Percentiles rank a stretch among this genome's conserved stretches.
phyloP scores from a whole-genome alignment of 140 eudicot genomes.

The Ambrosia hybrid region DNA sequence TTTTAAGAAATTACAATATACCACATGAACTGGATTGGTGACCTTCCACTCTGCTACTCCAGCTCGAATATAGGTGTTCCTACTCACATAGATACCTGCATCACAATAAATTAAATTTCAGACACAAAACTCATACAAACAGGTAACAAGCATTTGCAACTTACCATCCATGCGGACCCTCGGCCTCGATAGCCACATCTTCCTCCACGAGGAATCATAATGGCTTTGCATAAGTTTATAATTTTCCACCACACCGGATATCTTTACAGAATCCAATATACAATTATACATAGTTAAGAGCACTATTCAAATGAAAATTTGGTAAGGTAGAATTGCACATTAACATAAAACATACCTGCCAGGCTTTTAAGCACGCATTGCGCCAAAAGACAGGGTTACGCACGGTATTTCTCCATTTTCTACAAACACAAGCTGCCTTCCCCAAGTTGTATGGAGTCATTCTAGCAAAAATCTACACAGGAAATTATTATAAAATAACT shows the following conservation, averaged over 20 bases:
- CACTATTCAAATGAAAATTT: constrained; percentile 5
- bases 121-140: constrained; percentile 15
- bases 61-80: constrained; percentile 93
- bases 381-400: constrained; percentile 99
- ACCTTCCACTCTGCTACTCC: constrained; percentile 95
- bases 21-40: constrained; percentile 91
- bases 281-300: constrained; percentile 9
- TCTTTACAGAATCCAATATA: constrained; percentile 36
- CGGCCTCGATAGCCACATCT: constrained; percentile 96
- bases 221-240: constrained; percentile 73
- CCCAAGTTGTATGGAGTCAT: constrained; percentile 88
- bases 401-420: constrained; percentile 93
- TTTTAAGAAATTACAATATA: constrained; percentile 26
- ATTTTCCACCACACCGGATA: constrained; percentile 72
- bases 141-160: constrained; percentile 14
- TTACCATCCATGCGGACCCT: constrained; percentile 92
- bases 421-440: constrained; percentile 94
- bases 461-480: constrained; percentile 71
- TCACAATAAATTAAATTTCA: constrained; percentile 9
- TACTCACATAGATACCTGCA: constrained; percentile 87
- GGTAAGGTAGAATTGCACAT: constrained; percentile 16
- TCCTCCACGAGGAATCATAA: constrained; percentile 95
- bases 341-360: constrained; percentile 63
- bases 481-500: neutral
- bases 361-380: constrained; percentile 86